Evolutionary conservation across 2,329 filamentous ascomycete species (phyloP).

Genomic region (Hysterium pulicare): DNA sequence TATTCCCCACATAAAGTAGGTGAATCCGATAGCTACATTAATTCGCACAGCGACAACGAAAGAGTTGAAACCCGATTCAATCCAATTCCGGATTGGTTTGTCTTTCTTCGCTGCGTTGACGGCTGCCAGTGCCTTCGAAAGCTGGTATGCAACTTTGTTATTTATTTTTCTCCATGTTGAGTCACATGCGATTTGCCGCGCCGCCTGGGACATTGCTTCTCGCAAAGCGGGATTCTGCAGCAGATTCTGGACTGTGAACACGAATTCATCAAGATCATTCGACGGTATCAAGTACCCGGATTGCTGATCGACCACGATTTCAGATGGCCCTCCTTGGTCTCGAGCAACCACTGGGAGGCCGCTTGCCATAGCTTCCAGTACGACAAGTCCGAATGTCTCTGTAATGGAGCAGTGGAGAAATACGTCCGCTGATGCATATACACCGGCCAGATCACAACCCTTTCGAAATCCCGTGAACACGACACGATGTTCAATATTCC

Average conservation of each 20-base stretch:
- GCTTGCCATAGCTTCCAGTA: conserved; percentile 68
- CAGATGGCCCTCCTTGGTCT: conserved; percentile 66
- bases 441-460: conserved; percentile 59
- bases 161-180: conserved; percentile 71
- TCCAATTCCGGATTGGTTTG: conserved; percentile 17
- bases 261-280: conserved; percentile 58
- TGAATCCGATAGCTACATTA: conserved; percentile 27
- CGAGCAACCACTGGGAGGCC: conserved; percentile 66
- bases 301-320: conserved; percentile 59
- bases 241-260: conserved; percentile 51
- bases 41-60: conserved; percentile 26
- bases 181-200: conserved; percentile 57
- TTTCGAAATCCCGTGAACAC: conserved; percentile 65
- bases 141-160: conserved; percentile 64
- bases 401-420: conserved; percentile 70
- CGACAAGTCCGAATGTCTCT: conserved; percentile 69
- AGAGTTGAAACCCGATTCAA: conserved; percentile 11
- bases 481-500: conserved; percentile 53
- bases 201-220: conserved; percentile 44
- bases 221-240: conserved; percentile 47
- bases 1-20: conserved; percentile 37
- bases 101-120: conserved; percentile 1
- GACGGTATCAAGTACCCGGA: conserved; percentile 62
- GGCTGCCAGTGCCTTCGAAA: conserved; percentile 48
- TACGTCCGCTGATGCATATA: conserved; percentile 66